phyloP scores from a whole-genome alignment of 495 filamentous ascomycete genomes.

The Annulohypoxylon stygium region DNA sequence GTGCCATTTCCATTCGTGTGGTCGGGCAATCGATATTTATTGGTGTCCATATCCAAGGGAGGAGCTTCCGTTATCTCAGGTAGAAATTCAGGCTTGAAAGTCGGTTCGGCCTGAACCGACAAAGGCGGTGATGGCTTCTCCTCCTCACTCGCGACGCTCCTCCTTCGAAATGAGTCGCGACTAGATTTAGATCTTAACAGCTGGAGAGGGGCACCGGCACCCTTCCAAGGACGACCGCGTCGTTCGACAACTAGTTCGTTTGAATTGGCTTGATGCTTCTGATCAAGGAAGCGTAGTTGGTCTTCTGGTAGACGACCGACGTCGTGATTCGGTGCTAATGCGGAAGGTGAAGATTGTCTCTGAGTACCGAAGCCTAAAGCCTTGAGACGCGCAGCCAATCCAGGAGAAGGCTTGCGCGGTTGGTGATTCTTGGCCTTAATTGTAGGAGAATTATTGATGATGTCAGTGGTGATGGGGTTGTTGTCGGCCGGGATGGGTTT shows the following conservation, averaged over 20 bases:
- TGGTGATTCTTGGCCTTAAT: conserved; percentile 46
- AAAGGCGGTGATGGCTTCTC: conserved; percentile 31
- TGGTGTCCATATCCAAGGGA: conserved; percentile 68
- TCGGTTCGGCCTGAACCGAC: conserved; percentile 45
- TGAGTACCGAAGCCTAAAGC: conserved; percentile 71
- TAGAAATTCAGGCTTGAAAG: conserved; percentile 54
- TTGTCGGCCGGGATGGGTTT: conserved; percentile 45
- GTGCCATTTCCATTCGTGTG: conserved; percentile 71
- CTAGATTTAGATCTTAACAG: conserved; percentile 52
- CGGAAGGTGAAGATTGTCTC: conserved; percentile 57
- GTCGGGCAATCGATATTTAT: conserved; percentile 75
- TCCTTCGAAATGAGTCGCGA: conserved; percentile 49
- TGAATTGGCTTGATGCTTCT: conserved; percentile 69
- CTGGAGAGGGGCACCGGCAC: conserved; percentile 58
- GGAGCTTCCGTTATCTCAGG: conserved; percentile 58
- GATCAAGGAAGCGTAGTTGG: conserved; percentile 76
- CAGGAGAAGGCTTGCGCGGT: conserved; percentile 74
- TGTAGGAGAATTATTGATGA: conserved; percentile 27
- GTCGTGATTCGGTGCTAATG: conserved; percentile 55
- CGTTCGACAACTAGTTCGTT: conserved; percentile 65
- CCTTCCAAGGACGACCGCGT: conserved; percentile 75
- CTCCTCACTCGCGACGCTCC: conserved; percentile 38
- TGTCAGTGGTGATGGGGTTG: conserved; percentile 40
- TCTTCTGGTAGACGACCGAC: conserved; percentile 81
- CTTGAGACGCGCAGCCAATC: conserved; percentile 81